phyloP scores from a whole-genome alignment of 2,329 filamentous ascomycete genomes.

The Colletotrichum truncatum region DNA sequence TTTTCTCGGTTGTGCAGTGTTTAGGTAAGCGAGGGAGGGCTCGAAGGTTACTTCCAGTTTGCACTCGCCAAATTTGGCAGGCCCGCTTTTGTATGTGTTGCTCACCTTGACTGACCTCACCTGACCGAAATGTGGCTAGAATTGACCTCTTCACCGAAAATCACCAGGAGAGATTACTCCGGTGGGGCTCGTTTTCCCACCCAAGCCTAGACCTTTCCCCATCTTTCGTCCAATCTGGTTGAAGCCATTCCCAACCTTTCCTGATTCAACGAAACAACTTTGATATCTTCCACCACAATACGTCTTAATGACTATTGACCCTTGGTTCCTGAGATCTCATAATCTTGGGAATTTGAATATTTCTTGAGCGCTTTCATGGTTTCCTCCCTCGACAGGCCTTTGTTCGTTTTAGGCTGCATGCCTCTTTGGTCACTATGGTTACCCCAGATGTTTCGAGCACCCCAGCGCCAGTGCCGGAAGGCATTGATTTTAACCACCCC shows the following conservation, averaged over 20 bases:
- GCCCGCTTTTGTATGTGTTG: not conserved
- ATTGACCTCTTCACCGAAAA: not conserved
- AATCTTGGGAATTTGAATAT: too few relatives aligned
- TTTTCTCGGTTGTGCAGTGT: not conserved
- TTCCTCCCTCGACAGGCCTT: not conserved
- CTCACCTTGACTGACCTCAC: not conserved
- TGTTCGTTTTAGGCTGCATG: not conserved
- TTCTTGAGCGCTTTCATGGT: too few relatives aligned
- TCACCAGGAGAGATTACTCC: not conserved
- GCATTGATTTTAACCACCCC: constrained; percentile 83
- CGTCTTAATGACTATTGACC: too few relatives aligned
- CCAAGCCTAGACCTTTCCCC: not conserved
- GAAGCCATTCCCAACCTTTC: not conserved
- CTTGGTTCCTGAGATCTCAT: not conserved
- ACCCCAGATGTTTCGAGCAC: constrained; percentile 19
- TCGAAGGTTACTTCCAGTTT: not conserved
- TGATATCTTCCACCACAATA: too few relatives aligned
- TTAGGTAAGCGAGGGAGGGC: constrained; percentile 2
- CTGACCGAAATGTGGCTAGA: not conserved
- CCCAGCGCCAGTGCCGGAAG: constrained; percentile 33
- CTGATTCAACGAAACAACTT: too few relatives aligned
- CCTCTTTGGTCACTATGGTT: not conserved
- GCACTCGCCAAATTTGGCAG: too few relatives aligned
- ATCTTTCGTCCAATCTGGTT: not conserved
- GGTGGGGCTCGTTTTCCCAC: not conserved